phyloP scores from a whole-genome alignment of 768 basidiomycete genomes.

The Clavulina sp. region DNA sequence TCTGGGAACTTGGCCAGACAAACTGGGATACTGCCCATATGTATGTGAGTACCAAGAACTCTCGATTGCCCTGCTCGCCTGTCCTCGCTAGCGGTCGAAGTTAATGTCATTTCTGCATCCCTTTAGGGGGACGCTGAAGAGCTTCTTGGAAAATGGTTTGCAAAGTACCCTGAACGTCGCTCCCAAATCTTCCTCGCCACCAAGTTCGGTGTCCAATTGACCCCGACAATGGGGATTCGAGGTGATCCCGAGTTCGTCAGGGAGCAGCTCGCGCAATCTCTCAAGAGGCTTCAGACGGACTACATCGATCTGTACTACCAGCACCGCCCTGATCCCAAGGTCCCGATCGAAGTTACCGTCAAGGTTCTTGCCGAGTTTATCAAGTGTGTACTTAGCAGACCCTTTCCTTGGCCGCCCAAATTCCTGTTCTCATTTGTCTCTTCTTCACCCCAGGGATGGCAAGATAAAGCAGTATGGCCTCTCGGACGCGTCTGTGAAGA shows the following conservation, averaged over 20 bases:
- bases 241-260: slow-evolving; percentile 10
- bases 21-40: slow-evolving; percentile 25
- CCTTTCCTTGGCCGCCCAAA: background rate
- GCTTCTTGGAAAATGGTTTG: background rate
- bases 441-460: slow-evolving; percentile 9
- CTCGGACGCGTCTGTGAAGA: slow-evolving; percentile 11
- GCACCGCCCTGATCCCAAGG: slow-evolving; percentile 13
- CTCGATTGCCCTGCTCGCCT: slow-evolving; percentile 6
- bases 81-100: too few species aligned
- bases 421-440: background rate
- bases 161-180: slow-evolving; percentile 5
- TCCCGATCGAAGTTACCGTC: slow-evolving; percentile 13
- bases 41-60: background rate
- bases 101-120: background rate
- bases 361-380: slow-evolving; percentile 11
- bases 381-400: background rate
- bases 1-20: slow-evolving; percentile 25
- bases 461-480: slow-evolving; percentile 13
- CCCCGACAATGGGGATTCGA: background rate
- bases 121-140: background rate
- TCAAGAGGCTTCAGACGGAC: slow-evolving; percentile 10
- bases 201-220: slow-evolving; percentile 12
- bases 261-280: slow-evolving; percentile 7
- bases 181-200: slow-evolving; percentile 13
- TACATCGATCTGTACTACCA: slow-evolving; percentile 11